Evolutionary conservation across 2,329 filamentous ascomycete species (phyloP), one percentile per base, ranked within the genome.

Genomic region (Penicillium sp.): DNA sequence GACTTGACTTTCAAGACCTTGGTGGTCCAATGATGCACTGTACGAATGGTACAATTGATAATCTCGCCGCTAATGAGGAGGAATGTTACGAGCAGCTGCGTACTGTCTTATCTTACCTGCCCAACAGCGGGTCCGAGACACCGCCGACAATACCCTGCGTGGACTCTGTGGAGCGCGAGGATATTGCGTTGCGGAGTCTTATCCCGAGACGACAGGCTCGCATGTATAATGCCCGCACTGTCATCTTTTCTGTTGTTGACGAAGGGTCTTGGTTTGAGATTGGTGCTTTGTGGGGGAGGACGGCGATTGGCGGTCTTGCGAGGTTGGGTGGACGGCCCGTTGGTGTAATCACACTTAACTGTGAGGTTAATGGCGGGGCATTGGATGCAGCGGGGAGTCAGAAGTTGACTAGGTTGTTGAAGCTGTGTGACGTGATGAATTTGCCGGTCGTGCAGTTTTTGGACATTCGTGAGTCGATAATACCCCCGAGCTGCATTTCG

Each of bases 1-100:
- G 77, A 0, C 64, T 85, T 2, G 76, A 72, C 3, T 78, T 83
- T 40, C 75, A 75, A 11, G 80, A 84, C 54, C 70, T 85, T 0
- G 82, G 82, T 3, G 82, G 82, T 0, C 80, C 82, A 0, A 68
- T 67, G 16, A 77, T 85, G 64, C 82, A 86, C 59, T 83, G 80
- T 57, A 80, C 78, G 1, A 86, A 86, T 50, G 82, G 82, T 0
- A 86, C 82, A 0, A 83, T 85, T 41, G 82, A 86, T 52, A 86
- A 85, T 45, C 69, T 84, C 2, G 82, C 82, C 0, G 71, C 74
- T 3, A 77, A 81, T 51, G 82, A 86, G 62, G 71, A 72, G n/a
- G 80, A 77, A 33, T 83, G 80, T 53, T 84, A 83, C 51, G 76
- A 80, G 56, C 82, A 86, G 61, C 61, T 86, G 3, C 71, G 80